Conservation (phyloP, 2,329 filamentous ascomycete species). For the Sordariomycetes sp. region DNA sequence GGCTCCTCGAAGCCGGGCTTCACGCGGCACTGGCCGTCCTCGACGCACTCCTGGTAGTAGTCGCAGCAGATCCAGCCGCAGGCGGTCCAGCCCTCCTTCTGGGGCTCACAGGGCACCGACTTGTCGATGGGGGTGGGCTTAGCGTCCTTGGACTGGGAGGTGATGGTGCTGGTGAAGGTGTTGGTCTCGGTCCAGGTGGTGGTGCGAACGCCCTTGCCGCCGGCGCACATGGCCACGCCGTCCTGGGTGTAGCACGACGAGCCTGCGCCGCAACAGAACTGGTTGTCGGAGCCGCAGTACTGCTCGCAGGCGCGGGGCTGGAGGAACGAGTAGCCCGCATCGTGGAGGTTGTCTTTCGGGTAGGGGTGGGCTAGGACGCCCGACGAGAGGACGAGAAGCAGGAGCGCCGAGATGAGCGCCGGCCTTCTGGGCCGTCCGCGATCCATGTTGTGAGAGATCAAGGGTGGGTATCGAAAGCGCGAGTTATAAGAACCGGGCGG, state of each 20-base stretch:
- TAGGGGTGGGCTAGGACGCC: constrained; percentile 29
- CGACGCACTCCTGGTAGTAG: constrained; percentile 53
- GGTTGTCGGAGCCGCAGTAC: no score
- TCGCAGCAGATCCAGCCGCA: constrained; percentile 63
- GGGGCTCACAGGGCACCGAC: constrained; percentile 43
- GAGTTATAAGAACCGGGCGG: not conserved
- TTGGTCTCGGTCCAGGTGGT: constrained; percentile 48
- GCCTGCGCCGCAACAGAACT: no score
- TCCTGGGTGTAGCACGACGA: no score
- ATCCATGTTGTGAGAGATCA: not conserved
- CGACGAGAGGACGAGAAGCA: constrained; percentile 22
- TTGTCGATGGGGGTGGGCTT: constrained; percentile 26
- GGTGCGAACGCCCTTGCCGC: constrained; percentile 29
- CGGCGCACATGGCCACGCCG: no score
- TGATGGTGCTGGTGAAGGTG: constrained; percentile 46
- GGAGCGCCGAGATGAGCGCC: constrained; percentile 9
- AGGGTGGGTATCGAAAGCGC: not conserved
- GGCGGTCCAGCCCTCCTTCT: constrained; percentile 37
- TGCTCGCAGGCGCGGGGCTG: no score
- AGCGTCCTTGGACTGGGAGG: constrained; percentile 30
- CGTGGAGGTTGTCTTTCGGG: constrained; percentile 33
- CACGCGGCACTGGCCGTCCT: constrained; percentile 40
- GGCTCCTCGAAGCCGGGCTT: constrained; percentile 31
- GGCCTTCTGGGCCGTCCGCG: not conserved
- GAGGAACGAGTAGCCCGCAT: constrained; percentile 34